These are phyloP conservation scores for Monilinia laxa DNA, from an alignment of 2,329 filamentous ascomycete species.

Conservation along the genomic window DNA sequence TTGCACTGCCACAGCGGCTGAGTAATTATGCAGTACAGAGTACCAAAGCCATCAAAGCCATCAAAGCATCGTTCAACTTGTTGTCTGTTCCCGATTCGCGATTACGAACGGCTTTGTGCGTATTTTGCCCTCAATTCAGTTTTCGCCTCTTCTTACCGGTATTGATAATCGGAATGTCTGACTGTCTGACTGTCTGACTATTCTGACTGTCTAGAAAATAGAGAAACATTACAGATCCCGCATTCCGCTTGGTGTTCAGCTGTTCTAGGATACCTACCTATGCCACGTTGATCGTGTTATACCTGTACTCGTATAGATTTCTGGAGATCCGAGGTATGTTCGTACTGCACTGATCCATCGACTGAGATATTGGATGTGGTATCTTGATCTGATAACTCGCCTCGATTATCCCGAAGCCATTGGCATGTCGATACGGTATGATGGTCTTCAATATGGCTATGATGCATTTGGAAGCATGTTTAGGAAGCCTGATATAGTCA, in stretches of 20 bases:
- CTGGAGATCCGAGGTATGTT: neutral
- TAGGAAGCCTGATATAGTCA: slow-evolving; percentile 14
- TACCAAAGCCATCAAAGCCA: too few species aligned
- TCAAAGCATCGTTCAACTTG: slow-evolving; percentile 18
- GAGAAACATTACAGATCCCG: slow-evolving; percentile 11
- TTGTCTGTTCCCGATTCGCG: slow-evolving; percentile 17
- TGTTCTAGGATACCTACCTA: slow-evolving; percentile 18
- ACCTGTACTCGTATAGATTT: neutral
- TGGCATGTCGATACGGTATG: neutral
- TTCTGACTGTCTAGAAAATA: slow-evolving; percentile 8
- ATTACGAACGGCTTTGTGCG: slow-evolving; percentile 20
- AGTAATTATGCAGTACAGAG: neutral
- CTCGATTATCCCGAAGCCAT: slow-evolving; percentile 6
- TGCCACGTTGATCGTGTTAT: slow-evolving; percentile 20
- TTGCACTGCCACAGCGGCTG: slow-evolving; percentile 24
- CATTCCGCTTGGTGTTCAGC: slow-evolving; percentile 9
- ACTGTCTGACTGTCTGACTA: too few species aligned
- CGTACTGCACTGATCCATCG: neutral
- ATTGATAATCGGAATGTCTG: neutral
- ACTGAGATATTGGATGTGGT: neutral
- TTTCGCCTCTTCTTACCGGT: slow-evolving; percentile 4
- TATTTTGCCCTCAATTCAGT: slow-evolving; percentile 6
- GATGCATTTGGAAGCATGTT: slow-evolving; percentile 7
- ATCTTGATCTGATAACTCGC: slow-evolving; percentile 18
- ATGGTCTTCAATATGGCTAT: slow-evolving; percentile 1